Base-by-base conservation (phyloP, 805 yeast species). In the Komagataella pastoris region DNA sequence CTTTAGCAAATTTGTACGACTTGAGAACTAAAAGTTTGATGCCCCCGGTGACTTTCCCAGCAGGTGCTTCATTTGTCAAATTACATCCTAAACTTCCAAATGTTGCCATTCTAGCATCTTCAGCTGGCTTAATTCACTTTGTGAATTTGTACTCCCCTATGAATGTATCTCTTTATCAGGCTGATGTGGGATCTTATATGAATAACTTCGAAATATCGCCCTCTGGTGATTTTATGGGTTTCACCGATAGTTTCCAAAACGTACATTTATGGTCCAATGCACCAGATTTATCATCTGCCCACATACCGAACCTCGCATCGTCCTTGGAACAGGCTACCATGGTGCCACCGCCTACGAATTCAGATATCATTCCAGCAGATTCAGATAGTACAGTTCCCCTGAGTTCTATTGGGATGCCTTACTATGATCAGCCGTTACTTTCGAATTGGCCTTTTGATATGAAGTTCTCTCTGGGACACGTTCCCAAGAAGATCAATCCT, bases 1-100 rank as follows among this genome's bases (percentile, higher is more conserved):
- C 96, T 0, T 73, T 91, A 55, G 89, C 91, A 18, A 83, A 83
- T 57, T 80, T 88, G 18, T 88, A 80, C 63, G 98, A 93, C 64
- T 64, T 88, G 30, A 75, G 95, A 55, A 76, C 80, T 53, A 71
- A 86, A 78, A 75, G 78, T 50, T 75, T 89, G 1, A 65, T 83
- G 52, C 72, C 95, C 0, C 97, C 97, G 3, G 73, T 91, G 6
- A 80, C 97, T 3, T 88, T 89, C 60, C 89, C 93, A 0, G 83
- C 89, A 0, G 97, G 97, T 10, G 97, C 98, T 0, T 75, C 85
- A 7, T 85, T 77, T 61, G 93, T 85, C 1, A 75, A 85, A 49
- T 73, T 91, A 55, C 97, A 91, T 67, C 97, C 98, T 6, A 84
- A 85, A 54, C 62, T 89, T 49, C 85, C 96, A 5, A 85, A 86